These are phyloP conservation scores for Elsinoe fawcettii DNA, from an alignment of 2,329 filamentous ascomycete species.

Conservation along the genomic window DNA sequence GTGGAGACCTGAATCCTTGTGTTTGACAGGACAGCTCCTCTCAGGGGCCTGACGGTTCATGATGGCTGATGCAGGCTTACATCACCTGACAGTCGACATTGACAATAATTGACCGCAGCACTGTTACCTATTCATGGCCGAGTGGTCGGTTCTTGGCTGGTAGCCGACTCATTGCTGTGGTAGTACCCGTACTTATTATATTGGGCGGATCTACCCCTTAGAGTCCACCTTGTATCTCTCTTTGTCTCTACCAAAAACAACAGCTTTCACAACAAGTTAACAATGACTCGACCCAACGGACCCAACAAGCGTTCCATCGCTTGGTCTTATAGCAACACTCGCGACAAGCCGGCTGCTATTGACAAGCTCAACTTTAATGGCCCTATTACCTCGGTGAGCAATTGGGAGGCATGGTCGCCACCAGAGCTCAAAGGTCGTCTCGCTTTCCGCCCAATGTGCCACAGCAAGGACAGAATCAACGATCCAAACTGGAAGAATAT, in stretches of 20 bases:
- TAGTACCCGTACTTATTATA: too few species aligned
- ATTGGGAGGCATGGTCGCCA: constrained; percentile 39
- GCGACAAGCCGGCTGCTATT: constrained; percentile 4
- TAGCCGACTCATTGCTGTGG: too few species aligned
- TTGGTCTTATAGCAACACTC: constrained; percentile 4
- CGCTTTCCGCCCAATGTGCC: constrained; percentile 39
- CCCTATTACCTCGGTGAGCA: constrained; percentile 30
- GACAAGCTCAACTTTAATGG: constrained; percentile 26
- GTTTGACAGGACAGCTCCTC: too few species aligned
- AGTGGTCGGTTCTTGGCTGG: too few species aligned
- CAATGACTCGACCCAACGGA: neutral
- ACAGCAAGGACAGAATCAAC: constrained; percentile 30
- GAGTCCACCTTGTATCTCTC: too few species aligned
- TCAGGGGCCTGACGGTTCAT: neutral
- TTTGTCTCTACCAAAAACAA: too few species aligned
- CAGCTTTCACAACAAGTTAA: neutral
- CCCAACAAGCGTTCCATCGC: constrained; percentile 7
- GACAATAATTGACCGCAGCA: neutral
- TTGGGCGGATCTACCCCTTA: too few species aligned
- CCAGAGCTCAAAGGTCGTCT: constrained; percentile 32
- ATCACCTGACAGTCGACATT: neutral
- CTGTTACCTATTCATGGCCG: neutral
- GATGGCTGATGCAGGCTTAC: neutral
- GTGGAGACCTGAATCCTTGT: too few species aligned
- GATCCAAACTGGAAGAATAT: constrained; percentile 22